Percentiles rank a stretch among this genome's conserved stretches.
Conservation (phyloP, 2,329 filamentous ascomycete species). For the Cladorrhinum sp. region DNA sequence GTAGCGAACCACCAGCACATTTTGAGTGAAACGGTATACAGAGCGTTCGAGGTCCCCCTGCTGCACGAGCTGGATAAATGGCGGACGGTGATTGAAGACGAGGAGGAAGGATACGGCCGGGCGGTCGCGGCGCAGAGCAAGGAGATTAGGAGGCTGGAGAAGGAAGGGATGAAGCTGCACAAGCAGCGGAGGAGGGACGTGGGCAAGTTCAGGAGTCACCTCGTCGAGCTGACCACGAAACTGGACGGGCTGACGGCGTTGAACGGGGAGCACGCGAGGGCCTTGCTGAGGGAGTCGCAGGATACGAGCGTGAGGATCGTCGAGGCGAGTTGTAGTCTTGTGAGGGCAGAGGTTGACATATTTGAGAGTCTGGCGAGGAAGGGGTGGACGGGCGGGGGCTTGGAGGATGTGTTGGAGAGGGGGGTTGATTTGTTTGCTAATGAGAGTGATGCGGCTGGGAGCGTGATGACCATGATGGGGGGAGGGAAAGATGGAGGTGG, state of each 20-base stretch:
- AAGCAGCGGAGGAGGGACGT: conserved; percentile 58
- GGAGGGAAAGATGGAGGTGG: conserved; percentile 30
- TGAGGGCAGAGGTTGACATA: conserved; percentile 67
- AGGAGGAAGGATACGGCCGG: conserved; percentile 58
- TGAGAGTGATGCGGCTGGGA: conserved; percentile 18
- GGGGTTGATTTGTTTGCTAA: conserved; percentile 52
- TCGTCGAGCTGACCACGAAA: conserved; percentile 60
- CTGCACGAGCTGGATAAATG: conserved; percentile 68
- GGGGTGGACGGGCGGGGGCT: conserved; percentile 63
- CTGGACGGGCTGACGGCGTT: conserved; percentile 61
- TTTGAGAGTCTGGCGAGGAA: conserved; percentile 65
- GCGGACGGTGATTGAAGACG: conserved; percentile 61
- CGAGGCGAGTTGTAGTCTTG: conserved; percentile 62
- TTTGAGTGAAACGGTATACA: conserved; percentile 65
- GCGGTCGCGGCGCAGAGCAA: conserved; percentile 52
- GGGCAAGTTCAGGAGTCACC: conserved; percentile 58
- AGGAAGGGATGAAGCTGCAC: conserved; percentile 62
- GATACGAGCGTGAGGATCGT: conserved; percentile 61
- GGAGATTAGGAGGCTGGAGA: conserved; percentile 63
- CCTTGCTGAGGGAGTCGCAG: conserved; percentile 60
- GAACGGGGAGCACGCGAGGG: conserved; percentile 59
- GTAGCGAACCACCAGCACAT: conserved; percentile 70
- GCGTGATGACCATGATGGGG: conserved; percentile 15
- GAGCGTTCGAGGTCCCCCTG: conserved; percentile 64
- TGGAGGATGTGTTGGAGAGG: conserved; percentile 63